Evolutionary conservation across 1,139 yeast genomes (phyloP).

Genomic region (Meyerozyma elateridarum): DNA sequence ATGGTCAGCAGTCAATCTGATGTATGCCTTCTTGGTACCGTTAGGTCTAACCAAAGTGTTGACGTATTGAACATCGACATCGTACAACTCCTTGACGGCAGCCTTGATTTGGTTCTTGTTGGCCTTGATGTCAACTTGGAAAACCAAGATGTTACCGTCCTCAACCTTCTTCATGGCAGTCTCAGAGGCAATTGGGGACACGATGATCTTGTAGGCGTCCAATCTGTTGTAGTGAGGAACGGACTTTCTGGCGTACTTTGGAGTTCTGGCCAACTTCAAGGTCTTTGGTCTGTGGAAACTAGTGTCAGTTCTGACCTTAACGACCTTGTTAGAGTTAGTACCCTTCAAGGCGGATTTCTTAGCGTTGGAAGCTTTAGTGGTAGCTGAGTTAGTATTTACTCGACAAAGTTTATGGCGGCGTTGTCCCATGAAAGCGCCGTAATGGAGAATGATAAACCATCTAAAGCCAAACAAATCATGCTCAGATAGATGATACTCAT

Average conservation of each 20-base stretch:
- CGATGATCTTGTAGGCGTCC: constrained; percentile 93
- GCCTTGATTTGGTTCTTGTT: constrained; percentile 98
- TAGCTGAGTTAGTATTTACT: constrained; percentile 33
- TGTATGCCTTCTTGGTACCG: constrained; percentile 99
- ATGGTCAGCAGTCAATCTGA: constrained; percentile 98
- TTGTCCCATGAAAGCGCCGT: no score
- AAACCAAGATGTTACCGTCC: constrained; percentile 98
- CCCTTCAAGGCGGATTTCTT: constrained; percentile 99
- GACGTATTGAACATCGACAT: constrained; percentile 89
- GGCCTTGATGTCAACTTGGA: constrained; percentile 95
- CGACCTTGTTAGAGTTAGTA: constrained; percentile 84
- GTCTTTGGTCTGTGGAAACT: constrained; percentile 98
- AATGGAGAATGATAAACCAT: no score
- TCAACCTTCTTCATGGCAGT: constrained; percentile 99
- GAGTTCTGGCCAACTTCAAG: constrained; percentile 86
- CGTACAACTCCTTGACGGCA: constrained; percentile 98
- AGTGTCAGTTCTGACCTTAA: constrained; percentile 92
- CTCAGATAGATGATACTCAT: no score
- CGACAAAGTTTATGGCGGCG: no score
- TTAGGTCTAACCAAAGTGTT: constrained; percentile 98
- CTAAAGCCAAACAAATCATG: no score
- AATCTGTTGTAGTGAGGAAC: constrained; percentile 97
- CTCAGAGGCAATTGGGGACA: constrained; percentile 96
- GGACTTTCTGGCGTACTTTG: constrained; percentile 93
- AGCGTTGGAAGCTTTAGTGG: constrained; percentile 90